phyloP scores from a whole-genome alignment of 495 filamentous ascomycete species.

The Penicillium paxilli region DNA sequence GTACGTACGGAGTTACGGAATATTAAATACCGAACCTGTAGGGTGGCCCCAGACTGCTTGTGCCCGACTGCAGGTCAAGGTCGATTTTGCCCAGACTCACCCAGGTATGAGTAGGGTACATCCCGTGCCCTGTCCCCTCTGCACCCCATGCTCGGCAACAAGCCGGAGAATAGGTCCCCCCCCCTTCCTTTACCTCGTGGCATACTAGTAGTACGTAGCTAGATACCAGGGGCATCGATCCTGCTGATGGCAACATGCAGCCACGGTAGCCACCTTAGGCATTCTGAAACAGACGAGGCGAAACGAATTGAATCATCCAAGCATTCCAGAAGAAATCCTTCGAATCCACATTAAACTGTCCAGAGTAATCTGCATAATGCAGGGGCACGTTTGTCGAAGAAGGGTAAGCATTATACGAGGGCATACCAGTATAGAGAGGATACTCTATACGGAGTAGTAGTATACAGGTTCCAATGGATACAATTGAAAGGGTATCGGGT shows the following conservation, averaged over 20 bases:
- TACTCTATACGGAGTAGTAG: not conserved
- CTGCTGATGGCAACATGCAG: not conserved
- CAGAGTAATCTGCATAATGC: not conserved
- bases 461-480: not conserved
- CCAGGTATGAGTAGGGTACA: not conserved
- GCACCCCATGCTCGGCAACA: not conserved
- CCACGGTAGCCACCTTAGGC: not conserved
- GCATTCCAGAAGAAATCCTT: constrained; percentile 16
- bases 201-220: no score
- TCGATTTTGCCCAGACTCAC: not conserved
- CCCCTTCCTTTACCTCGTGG: not conserved
- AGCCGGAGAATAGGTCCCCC: not conserved
- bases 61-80: not conserved
- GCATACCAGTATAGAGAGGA: not conserved
- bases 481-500: not conserved
- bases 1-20: no score
- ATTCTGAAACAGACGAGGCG: constrained; percentile 2
- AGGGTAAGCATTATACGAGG: not conserved
- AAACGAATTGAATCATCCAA: not conserved
- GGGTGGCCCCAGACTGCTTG: not conserved
- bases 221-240: not conserved
- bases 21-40: no score
- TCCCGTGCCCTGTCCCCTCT: not conserved
- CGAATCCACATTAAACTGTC: constrained; percentile 3
- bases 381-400: not conserved